Evolutionary conservation across 805 yeast species (phyloP).

Genomic region (Kodamaea leandrae): DNA sequence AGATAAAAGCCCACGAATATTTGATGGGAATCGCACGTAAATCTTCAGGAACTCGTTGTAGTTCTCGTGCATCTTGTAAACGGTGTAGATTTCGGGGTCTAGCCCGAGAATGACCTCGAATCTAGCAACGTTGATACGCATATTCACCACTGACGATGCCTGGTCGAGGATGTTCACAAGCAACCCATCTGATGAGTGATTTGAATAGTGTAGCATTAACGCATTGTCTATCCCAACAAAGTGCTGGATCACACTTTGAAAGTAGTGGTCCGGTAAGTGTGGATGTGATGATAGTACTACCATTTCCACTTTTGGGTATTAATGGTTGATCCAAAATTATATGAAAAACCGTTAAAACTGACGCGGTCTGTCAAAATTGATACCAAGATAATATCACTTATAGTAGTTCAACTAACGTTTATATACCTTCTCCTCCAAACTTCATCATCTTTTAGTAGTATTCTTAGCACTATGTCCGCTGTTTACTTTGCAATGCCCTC

Average conservation of each 20-base stretch:
- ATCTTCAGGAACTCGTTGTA: conserved; percentile 8
- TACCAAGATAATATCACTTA: too few species aligned
- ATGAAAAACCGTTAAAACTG: too few species aligned
- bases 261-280: conserved; percentile 5
- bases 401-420: too few species aligned
- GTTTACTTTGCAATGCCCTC: too few species aligned
- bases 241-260: conserved; percentile 12
- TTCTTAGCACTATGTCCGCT: too few species aligned
- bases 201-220: conserved; percentile 33
- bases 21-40: conserved; percentile 11
- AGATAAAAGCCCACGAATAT: conserved; percentile 4
- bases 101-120: conserved; percentile 20
- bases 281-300: conserved; percentile 11
- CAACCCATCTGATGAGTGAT: conserved; percentile 28
- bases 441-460: too few species aligned
- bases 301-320: not conserved
- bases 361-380: too few species aligned
- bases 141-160: conserved; percentile 18
- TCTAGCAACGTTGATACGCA: conserved; percentile 18
- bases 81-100: conserved; percentile 15
- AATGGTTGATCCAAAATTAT: conserved; percentile 4
- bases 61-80: conserved; percentile 7
- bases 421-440: too few species aligned
- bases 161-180: conserved; percentile 20
- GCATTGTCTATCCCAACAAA: conserved; percentile 32